Percentiles rank a stretch among this genome's conserved stretches.
phyloP scores from a whole-genome alignment of 2,329 filamentous ascomycete species.

The Myriosclerotinia curreyana region DNA sequence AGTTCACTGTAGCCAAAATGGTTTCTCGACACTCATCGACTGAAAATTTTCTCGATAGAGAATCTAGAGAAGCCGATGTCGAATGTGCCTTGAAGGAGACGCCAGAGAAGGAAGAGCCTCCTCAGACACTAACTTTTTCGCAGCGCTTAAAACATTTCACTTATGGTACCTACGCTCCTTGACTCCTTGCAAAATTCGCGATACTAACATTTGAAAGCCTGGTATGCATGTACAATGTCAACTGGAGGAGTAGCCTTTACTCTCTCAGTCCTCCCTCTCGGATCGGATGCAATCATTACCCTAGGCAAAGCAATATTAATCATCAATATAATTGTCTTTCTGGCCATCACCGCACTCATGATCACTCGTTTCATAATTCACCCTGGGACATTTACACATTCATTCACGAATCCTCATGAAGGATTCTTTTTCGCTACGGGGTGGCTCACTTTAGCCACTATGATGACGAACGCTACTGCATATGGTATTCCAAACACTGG shows the following conservation, averaged over 20 bases:
- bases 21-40: not conserved
- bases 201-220: slow-evolving; percentile 40
- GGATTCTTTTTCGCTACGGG: slow-evolving; percentile 71
- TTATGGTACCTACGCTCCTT: slow-evolving; percentile 12
- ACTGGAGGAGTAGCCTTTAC: slow-evolving; percentile 68
- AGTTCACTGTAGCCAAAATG: slow-evolving; percentile 20
- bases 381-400: slow-evolving; percentile 51
- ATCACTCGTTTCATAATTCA: slow-evolving; percentile 59
- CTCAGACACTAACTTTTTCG: slow-evolving; percentile 7
- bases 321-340: slow-evolving; percentile 64
- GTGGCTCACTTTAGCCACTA: slow-evolving; percentile 64
- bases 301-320: slow-evolving; percentile 70
- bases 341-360: slow-evolving; percentile 53
- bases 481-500: slow-evolving; percentile 61
- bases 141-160: slow-evolving; percentile 22
- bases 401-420: slow-evolving; percentile 63
- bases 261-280: slow-evolving; percentile 55
- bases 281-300: slow-evolving; percentile 54
- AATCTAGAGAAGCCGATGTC: not conserved
- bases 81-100: not conserved
- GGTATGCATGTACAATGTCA: slow-evolving; percentile 75
- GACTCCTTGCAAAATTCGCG: slow-evolving; percentile 29
- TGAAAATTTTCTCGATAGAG: not conserved
- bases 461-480: slow-evolving; percentile 63
- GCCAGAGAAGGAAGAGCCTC: slow-evolving; percentile 9